Base-by-base conservation (phyloP, 2,329 filamentous ascomycete species). In the Ceratocystis variospora region DNA sequence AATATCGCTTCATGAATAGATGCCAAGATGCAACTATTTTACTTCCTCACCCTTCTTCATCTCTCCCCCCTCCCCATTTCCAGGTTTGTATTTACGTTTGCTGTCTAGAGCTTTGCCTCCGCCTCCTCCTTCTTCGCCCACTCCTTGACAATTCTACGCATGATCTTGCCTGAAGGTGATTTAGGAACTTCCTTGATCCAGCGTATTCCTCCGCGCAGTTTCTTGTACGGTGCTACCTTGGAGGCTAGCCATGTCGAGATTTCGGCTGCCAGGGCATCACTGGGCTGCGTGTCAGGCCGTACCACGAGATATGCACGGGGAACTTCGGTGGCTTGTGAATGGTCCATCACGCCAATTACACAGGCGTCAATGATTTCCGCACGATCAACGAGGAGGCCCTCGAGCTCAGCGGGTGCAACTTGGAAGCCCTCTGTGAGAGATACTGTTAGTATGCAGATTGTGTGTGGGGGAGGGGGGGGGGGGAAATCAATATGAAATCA, bases 171-270 rank as follows among this genome's bases (percentile, higher is more conserved):
- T 17, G 78, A 76, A 12, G 81, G 79, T 70, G 88, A 89, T 77
- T 89, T 91, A 12, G 88, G 87, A 37, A 92, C 84, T 31, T 78
- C 78, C 44, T 87, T 80, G 6, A 87, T 75, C 72, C 90, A 89
- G 12, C 79, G 75, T 22, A 92, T 83, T 0, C 88, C 88, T 0
- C 88, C 88, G 3, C 84, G 86, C 70, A 91, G 77, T 71, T 82
- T 80, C 76, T 92, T 92, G 70, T 86, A 81, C 62, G 76, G 79
- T 0, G 84, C 81, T 3, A 90, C 87, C 65, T 82, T 82, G 63
- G 79, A 79, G 19, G 82, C 81, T 71, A 76, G 67, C 75, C 75
- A 77, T 37, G 72, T 69, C 4, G 71, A 64, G 22, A 77, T 76
- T 10, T 76, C 74, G n/a, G 71, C 68, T 1, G 73, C 74, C 6